These are phyloP conservation scores for Penicillium fimorum DNA, from an alignment of 495 filamentous ascomycete species.

Conservation along the genomic window DNA sequence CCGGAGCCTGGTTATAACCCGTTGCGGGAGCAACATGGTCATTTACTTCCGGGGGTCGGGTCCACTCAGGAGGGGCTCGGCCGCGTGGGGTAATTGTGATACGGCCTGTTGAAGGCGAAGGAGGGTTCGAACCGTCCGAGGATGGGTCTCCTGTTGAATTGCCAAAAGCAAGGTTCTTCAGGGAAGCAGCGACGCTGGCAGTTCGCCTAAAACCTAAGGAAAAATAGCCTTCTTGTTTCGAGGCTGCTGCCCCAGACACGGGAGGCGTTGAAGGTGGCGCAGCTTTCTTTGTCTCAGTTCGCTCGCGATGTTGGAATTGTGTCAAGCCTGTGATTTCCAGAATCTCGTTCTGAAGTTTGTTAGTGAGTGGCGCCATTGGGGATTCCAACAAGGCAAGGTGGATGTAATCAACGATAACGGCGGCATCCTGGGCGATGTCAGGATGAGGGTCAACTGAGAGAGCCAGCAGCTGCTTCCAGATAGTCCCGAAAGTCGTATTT, in stretches of 20 bases:
- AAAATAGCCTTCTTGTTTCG: conserved; percentile 64
- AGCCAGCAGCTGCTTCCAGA: conserved; percentile 90
- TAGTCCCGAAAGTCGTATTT: conserved; percentile 84
- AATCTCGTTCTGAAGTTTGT: conserved; percentile 75
- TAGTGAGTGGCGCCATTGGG: conserved; percentile 65
- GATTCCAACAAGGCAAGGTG: conserved; percentile 75
- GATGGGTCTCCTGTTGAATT: conserved; percentile 32
- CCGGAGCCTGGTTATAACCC: conserved; percentile 71
- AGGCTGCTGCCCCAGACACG: conserved; percentile 31
- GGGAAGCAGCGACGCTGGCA: conserved; percentile 68
- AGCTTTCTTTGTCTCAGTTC: conserved; percentile 38
- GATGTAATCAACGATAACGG: conserved; percentile 77
- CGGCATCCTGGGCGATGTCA: conserved; percentile 82
- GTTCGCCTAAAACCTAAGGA: conserved; percentile 62
- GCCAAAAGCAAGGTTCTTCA: conserved; percentile 69
- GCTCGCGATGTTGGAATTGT: conserved; percentile 46
- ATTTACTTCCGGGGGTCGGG: conserved; percentile 72
- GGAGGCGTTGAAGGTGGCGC: conserved; percentile 54
- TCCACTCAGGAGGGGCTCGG: conserved; percentile 68
- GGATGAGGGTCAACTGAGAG: conserved; percentile 93
- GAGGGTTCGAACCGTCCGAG: conserved; percentile 23
- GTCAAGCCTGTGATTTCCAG: conserved; percentile 51
- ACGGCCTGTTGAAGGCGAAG: conserved; percentile 39
- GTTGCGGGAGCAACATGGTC: conserved; percentile 66
- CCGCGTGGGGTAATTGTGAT: conserved; percentile 51